phyloP scores from a whole-genome alignment of 768 basidiomycete genomes.

The Nevesoporus exiguus region DNA sequence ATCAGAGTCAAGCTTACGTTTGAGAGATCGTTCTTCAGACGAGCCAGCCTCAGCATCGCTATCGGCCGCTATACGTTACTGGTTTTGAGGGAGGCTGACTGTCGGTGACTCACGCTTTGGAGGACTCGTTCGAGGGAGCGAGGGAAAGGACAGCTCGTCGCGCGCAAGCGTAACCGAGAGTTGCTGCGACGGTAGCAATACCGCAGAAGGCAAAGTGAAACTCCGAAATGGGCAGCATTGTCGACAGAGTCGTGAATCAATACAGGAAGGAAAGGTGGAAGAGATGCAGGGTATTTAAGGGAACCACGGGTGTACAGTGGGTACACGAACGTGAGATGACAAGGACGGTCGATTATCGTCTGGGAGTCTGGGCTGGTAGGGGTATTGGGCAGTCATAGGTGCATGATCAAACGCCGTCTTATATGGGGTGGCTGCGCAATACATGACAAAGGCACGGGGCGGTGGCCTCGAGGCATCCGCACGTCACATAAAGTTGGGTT shows the following conservation, averaged over 20 bases:
- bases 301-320: slow-evolving; percentile 10
- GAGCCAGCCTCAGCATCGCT: slow-evolving; percentile 30
- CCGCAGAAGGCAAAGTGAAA: slow-evolving; percentile 55
- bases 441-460: slow-evolving; percentile 27
- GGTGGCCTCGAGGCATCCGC: slow-evolving; percentile 32
- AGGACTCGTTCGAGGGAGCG: slow-evolving; percentile 14
- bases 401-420: slow-evolving; percentile 30
- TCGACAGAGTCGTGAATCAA: neutral
- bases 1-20: slow-evolving; percentile 31
- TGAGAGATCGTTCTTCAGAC: slow-evolving; percentile 30
- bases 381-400: slow-evolving; percentile 19
- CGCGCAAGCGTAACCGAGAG: slow-evolving; percentile 54
- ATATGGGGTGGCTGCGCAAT: slow-evolving; percentile 24
- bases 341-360: slow-evolving; percentile 22
- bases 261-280: slow-evolving; percentile 9
- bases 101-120: slow-evolving; percentile 32
- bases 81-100: slow-evolving; percentile 28
- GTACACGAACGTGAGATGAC: slow-evolving; percentile 7
- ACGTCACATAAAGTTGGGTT: slow-evolving; percentile 12
- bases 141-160: slow-evolving; percentile 35
- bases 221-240: slow-evolving; percentile 50
- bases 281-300: slow-evolving; percentile 20
- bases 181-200: slow-evolving; percentile 58
- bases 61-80: slow-evolving; percentile 28
- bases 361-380: slow-evolving; percentile 12